These are phyloP conservation scores for Corylus avellana DNA, from an alignment of 306 rosid genomes.

Conservation along the genomic window DNA sequence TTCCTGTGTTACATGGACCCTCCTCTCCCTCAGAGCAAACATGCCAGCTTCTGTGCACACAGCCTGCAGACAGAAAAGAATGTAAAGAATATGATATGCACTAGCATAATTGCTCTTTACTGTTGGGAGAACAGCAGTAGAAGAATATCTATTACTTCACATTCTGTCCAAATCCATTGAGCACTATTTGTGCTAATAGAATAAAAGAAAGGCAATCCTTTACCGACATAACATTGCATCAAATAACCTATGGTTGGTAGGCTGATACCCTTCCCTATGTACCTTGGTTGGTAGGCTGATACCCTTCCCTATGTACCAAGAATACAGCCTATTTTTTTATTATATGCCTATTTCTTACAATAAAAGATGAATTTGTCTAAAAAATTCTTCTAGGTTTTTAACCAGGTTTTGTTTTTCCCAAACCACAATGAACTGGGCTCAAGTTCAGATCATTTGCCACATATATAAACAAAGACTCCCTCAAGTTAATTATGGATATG, in stretches of 20 bases:
- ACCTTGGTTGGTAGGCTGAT: neutral
- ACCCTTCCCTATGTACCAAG: neutral
- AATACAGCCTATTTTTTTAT: neutral
- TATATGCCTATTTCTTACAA: neutral
- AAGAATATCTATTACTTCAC: neutral
- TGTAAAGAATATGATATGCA: neutral
- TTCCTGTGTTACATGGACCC: slow-evolving; percentile 95
- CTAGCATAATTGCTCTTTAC: neutral
- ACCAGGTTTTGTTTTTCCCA: neutral
- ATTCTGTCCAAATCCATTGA: neutral
- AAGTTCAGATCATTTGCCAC: neutral
- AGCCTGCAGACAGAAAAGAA: slow-evolving; percentile 53
- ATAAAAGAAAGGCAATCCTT: neutral
- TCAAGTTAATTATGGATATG: neutral
- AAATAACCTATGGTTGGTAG: neutral
- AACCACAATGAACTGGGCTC: neutral
- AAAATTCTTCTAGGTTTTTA: neutral
- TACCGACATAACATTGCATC: neutral
- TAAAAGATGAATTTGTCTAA: neutral
- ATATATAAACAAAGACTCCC: neutral
- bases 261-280: neutral
- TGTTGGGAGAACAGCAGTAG: neutral
- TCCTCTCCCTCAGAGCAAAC: slow-evolving; percentile 97
- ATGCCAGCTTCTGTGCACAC: slow-evolving; percentile 99
- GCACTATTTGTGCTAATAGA: neutral